Evolutionary conservation across 2,329 filamentous ascomycete species (phyloP).

Genomic region (Trichoderma atroviride): DNA sequence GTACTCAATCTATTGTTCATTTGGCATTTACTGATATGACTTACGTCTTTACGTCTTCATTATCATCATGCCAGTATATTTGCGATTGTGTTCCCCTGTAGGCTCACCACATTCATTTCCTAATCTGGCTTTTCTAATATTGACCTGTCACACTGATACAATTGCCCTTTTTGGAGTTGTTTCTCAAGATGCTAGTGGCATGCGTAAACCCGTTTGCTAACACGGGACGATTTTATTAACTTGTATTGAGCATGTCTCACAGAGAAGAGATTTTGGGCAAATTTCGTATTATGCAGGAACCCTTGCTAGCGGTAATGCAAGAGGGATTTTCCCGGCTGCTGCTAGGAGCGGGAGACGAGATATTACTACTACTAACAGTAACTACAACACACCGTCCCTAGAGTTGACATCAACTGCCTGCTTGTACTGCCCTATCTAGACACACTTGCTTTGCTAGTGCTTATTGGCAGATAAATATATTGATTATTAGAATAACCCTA

Average conservation of each 20-base stretch:
- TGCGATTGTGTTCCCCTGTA: too few species aligned
- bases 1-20: neutral
- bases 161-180: too few species aligned
- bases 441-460: neutral
- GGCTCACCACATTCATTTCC: too few species aligned
- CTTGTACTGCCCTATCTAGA: neutral
- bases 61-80: too few species aligned
- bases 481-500: neutral
- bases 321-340: neutral
- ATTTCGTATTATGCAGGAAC: neutral
- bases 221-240: neutral
- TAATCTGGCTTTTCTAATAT: too few species aligned
- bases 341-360: neutral
- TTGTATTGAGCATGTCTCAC: neutral
- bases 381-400: neutral
- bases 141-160: too few species aligned
- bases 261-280: neutral
- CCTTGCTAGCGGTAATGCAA: neutral
- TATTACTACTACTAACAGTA: too few species aligned
- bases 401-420: too few species aligned
- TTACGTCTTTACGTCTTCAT: too few species aligned
- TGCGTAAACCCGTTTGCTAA: neutral
- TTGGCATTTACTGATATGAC: neutral
- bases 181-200: too few species aligned
- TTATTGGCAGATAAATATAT: neutral